These are phyloP conservation scores for Nakazawaea wickerhamii DNA, from an alignment of 805 yeast species.

Conservation along the genomic window DNA sequence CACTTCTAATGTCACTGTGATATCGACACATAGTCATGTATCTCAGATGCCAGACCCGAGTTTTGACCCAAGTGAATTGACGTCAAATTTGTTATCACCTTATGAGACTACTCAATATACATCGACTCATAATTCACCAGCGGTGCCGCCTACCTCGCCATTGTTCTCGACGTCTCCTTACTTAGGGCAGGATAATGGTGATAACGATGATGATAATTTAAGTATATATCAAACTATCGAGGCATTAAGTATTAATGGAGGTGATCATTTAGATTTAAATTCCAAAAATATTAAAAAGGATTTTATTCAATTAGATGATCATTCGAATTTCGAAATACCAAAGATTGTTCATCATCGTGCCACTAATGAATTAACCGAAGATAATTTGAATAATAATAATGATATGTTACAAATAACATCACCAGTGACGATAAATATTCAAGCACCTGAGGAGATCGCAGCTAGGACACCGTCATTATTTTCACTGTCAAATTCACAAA, in stretches of 20 bases:
- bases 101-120: slow-evolving; percentile 1
- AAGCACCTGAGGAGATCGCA: slow-evolving; percentile 35
- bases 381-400: slow-evolving; percentile 9
- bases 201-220: slow-evolving; percentile 9
- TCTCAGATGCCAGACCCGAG: slow-evolving; percentile 3
- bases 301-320: background rate
- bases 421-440: slow-evolving; percentile 19
- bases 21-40: slow-evolving; percentile 3
- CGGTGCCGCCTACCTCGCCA: slow-evolving; percentile 6
- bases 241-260: background rate
- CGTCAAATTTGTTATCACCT: slow-evolving; percentile 5
- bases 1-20: slow-evolving; percentile 6
- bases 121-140: slow-evolving; percentile 1
- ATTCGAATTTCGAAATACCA: background rate
- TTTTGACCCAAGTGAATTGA: background rate
- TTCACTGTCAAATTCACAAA: slow-evolving; percentile 35
- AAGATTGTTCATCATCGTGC: slow-evolving; percentile 1
- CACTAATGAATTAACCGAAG: slow-evolving; percentile 4
- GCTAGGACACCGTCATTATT: slow-evolving; percentile 53
- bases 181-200: background rate
- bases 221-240: slow-evolving; percentile 9
- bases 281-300: slow-evolving; percentile 3
- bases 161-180: slow-evolving; percentile 7
- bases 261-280: background rate
- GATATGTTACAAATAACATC: slow-evolving; percentile 3